Evolutionary conservation across 768 basidiomycete genomes (phyloP).

Genomic region (button mushroom (Agaricus bisporus)): DNA sequence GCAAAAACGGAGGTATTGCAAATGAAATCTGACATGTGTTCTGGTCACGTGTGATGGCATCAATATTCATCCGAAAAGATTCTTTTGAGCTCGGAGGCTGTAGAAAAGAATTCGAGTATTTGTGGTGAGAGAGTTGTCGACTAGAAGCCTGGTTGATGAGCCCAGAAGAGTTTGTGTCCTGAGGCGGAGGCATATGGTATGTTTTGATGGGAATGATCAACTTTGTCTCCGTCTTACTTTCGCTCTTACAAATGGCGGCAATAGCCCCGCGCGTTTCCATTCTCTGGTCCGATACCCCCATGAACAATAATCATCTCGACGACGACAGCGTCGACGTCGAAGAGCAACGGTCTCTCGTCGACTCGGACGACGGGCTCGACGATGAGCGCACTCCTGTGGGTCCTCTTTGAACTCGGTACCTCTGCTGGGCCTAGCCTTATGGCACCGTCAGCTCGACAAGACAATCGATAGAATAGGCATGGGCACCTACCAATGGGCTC

Average conservation of each 20-base stretch:
- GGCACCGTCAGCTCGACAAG: constrained; percentile 48
- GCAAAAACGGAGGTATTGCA: too few relatives aligned
- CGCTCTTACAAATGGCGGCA: constrained; percentile 10
- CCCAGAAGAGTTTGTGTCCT: background rate
- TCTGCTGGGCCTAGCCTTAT: constrained; percentile 11
- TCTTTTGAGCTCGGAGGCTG: too few relatives aligned
- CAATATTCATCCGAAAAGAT: too few relatives aligned
- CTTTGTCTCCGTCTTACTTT: background rate
- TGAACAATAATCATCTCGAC: constrained; percentile 32
- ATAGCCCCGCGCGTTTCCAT: constrained; percentile 9
- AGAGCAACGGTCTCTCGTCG: constrained; percentile 26
- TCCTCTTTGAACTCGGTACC: background rate
- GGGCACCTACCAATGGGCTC: constrained; percentile 84
- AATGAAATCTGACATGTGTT: too few relatives aligned
- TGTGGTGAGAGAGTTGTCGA: too few relatives aligned
- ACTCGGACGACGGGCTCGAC: constrained; percentile 18
- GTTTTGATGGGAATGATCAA: background rate
- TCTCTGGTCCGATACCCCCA: constrained; percentile 16
- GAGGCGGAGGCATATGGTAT: too few relatives aligned
- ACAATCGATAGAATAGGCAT: constrained; percentile 91
- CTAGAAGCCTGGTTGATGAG: too few relatives aligned
- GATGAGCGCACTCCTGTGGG: constrained; percentile 47
- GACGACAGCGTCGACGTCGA: constrained; percentile 30
- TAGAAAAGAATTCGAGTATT: too few relatives aligned
- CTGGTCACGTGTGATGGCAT: too few relatives aligned